Conservation (phyloP, 2,329 filamentous ascomycete genomes). For the Cadophora malorum region DNA sequence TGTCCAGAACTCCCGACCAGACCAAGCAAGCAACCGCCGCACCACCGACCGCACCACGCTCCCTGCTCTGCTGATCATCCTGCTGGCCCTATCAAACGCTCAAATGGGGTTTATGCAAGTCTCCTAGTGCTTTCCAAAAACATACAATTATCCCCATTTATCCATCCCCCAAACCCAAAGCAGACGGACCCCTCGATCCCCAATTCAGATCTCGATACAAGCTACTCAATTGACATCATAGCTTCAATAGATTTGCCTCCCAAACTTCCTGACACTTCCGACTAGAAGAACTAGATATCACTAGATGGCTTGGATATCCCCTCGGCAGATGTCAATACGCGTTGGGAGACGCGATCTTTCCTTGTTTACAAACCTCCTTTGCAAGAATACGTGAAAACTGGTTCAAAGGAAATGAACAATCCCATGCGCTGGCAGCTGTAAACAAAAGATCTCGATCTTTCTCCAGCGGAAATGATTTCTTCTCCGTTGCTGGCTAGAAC, state of each 20-base stretch:
- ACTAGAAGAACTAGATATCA: not conserved
- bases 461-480: not conserved
- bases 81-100: slow-evolving; percentile 5
- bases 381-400: not conserved
- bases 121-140: not conserved
- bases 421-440: slow-evolving; percentile 10
- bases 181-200: slow-evolving; percentile 8
- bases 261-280: not conserved
- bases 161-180: slow-evolving; percentile 3
- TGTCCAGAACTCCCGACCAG: not conserved
- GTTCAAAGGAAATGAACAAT: not conserved
- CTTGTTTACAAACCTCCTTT: not conserved
- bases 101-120: slow-evolving; percentile 13
- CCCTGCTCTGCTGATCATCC: slow-evolving; percentile 15
- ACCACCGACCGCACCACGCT: slow-evolving; percentile 11
- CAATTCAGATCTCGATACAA: not conserved
- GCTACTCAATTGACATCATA: slow-evolving; percentile 13
- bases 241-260: not conserved
- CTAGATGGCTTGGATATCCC: not conserved
- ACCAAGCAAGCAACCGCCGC: slow-evolving; percentile 1
- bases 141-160: slow-evolving; percentile 6
- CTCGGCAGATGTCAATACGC: slow-evolving; percentile 5
- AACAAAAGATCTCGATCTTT: slow-evolving; percentile 17
- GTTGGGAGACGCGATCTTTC: not conserved
- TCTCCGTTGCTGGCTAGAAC: too few species aligned